Base-by-base conservation (phyloP, 2,329 filamentous ascomycete genomes). In the Fusarium pilosicola region DNA sequence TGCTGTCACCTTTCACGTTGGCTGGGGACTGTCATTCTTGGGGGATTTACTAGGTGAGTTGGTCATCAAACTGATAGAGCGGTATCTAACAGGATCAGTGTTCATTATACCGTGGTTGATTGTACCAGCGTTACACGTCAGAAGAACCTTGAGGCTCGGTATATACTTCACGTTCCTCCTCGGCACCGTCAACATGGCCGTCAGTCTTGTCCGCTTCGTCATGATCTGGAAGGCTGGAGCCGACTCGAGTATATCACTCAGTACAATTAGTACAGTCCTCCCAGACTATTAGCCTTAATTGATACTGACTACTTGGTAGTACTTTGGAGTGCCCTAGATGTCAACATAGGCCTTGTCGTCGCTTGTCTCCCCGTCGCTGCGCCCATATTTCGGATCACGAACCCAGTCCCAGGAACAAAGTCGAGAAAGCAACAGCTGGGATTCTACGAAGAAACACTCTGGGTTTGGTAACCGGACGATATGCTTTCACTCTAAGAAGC, bases 81-180 rank as follows among this genome's bases (percentile, higher is more conserved):
- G 0, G 20, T 5, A 2, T 20, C 12, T 51, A 34, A 51, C 4
- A 4, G 10, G 4, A 3, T 34, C 4, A 34, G 49, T 52, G 3
- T 52, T 52, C 9, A 20, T 36, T 22, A 22, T 75, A 4, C 73
- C 73, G 0, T 75, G 73, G 73, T 4, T 75, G 5, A 75, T 75
- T 3, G 65, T 75, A 1, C 62, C 73, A 4, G 59, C 38, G 5
- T 8, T 75, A 0, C 34, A 75, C 3, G 54, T 75, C 7, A 62
- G 51, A 36, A 26, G 49, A 17, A 17, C 62, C 1, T 26, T 75
- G 4, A 62, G 34, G 9, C 17, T 75, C 2, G 73, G 73, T 6
- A 74, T 75, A 8, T 75, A 75, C 57, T 74, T 71, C 3, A 74
- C 70, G 0, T 75, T 75, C 22, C 54, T 75, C 2, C 59, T 75